phyloP scores from a whole-genome alignment of 306 rosid species.

The Cucumis hystrix region DNA sequence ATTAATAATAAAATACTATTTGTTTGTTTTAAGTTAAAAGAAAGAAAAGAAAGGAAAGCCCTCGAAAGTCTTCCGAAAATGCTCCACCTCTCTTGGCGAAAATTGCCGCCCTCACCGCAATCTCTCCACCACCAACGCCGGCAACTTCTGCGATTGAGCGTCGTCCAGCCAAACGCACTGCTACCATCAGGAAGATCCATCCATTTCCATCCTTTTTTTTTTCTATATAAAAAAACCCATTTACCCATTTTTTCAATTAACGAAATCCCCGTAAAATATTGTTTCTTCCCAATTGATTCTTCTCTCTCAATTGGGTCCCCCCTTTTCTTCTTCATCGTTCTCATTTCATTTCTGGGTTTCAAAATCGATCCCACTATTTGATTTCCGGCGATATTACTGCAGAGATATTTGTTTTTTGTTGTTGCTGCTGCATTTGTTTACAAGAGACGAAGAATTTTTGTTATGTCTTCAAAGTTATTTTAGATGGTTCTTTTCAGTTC shows the following conservation, averaged over 20 bases:
- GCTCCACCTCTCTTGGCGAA: no score
- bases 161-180: no score
- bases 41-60: no score
- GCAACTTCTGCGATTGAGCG: no score
- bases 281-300: neutral
- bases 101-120: no score
- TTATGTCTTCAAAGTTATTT: neutral
- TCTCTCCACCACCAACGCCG: no score
- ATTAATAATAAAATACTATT: no score
- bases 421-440: neutral
- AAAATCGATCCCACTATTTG: neutral
- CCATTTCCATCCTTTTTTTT: no score
- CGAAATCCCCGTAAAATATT: neutral
- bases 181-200: no score
- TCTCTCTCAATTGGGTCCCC: neutral
- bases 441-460: neutral
- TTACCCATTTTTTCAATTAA: neutral
- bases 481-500: conserved; percentile 31
- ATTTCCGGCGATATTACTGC: neutral
- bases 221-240: neutral
- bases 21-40: no score
- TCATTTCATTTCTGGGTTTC: neutral
- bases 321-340: neutral
- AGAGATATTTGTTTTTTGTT: no score
- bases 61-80: no score